Percentiles rank a stretch among this genome's conserved stretches.
Conservation (phyloP, 495 filamentous ascomycete genomes). For the Aspergillus haitiensis region DNA sequence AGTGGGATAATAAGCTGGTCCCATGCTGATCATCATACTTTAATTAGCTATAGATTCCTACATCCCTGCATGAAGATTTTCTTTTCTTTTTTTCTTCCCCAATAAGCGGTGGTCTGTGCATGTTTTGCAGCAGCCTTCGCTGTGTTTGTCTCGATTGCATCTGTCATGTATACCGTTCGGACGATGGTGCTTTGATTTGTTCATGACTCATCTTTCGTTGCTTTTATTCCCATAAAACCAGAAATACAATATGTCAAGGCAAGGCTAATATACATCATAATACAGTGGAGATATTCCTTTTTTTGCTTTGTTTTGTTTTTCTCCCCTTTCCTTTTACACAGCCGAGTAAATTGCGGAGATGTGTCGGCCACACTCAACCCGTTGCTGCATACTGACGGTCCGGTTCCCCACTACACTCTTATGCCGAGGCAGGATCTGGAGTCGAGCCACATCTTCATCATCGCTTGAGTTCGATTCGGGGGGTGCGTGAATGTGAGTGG, state of each 20-base stretch:
- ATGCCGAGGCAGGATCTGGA: slow-evolving; percentile 81
- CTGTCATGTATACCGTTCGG: background rate
- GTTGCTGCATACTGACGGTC: slow-evolving; percentile 77
- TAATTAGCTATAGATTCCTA: background rate
- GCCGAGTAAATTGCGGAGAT: slow-evolving; percentile 77
- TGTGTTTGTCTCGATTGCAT: slow-evolving; percentile 38
- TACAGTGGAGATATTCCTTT: background rate
- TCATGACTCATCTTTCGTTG: too few species aligned
- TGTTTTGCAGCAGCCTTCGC: slow-evolving; percentile 32
- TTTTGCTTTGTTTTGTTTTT: too few species aligned
- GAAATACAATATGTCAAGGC: background rate
- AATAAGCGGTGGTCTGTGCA: slow-evolving; percentile 51
- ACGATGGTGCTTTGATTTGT: too few species aligned
- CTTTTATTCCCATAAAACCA: background rate
- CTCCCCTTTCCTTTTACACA: slow-evolving; percentile 22
- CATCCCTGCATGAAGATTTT: slow-evolving; percentile 5
- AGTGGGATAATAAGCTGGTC: too few species aligned
- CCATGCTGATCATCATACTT: too few species aligned
- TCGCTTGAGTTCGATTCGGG: slow-evolving; percentile 50
- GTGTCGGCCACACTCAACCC: slow-evolving; percentile 80
- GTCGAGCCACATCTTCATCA: slow-evolving; percentile 65
- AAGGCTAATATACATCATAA: slow-evolving; percentile 30
- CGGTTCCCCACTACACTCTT: slow-evolving; percentile 65
- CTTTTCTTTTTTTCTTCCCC: slow-evolving; percentile 31
- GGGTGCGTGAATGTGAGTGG: slow-evolving; percentile 76